A percentile compares a stretch with the other conserved stretches of the same genome.
phyloP scores from a whole-genome alignment of 805 yeast species.

The Sugiyamaella qingdaonensis region DNA sequence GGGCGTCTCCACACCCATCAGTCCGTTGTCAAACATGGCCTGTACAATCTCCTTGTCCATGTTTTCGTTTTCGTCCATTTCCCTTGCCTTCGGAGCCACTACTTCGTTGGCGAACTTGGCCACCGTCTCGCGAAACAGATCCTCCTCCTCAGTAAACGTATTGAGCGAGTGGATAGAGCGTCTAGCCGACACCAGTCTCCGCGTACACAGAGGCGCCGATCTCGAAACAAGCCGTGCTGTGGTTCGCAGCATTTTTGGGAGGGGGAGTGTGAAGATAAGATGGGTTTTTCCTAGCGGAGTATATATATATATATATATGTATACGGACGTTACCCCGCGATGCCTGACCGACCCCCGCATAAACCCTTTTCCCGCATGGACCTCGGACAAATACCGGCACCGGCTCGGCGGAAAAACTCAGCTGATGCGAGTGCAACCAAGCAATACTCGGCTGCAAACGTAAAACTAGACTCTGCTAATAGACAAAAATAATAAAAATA shows the following conservation, averaged over 20 bases:
- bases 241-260: background rate
- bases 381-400: slow-evolving; percentile 1
- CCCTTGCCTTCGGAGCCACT: slow-evolving; percentile 37
- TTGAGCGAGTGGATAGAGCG: slow-evolving; percentile 23
- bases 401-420: slow-evolving; percentile 1
- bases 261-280: background rate
- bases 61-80: slow-evolving; percentile 37
- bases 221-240: background rate
- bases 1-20: slow-evolving; percentile 46
- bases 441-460: too few species aligned
- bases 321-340: background rate
- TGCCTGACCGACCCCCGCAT: background rate
- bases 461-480: too few species aligned
- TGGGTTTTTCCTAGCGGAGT: too few species aligned
- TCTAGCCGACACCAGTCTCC: background rate
- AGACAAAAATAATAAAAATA: too few species aligned
- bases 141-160: slow-evolving; percentile 40
- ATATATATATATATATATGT: background rate
- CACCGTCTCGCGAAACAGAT: slow-evolving; percentile 39
- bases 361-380: background rate
- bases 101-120: slow-evolving; percentile 38
- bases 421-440: too few species aligned
- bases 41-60: slow-evolving; percentile 32
- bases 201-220: background rate
- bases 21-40: slow-evolving; percentile 38